Conservation (phyloP, 2,329 filamentous ascomycete genomes). For the Sclerotinia nivalis region DNA sequence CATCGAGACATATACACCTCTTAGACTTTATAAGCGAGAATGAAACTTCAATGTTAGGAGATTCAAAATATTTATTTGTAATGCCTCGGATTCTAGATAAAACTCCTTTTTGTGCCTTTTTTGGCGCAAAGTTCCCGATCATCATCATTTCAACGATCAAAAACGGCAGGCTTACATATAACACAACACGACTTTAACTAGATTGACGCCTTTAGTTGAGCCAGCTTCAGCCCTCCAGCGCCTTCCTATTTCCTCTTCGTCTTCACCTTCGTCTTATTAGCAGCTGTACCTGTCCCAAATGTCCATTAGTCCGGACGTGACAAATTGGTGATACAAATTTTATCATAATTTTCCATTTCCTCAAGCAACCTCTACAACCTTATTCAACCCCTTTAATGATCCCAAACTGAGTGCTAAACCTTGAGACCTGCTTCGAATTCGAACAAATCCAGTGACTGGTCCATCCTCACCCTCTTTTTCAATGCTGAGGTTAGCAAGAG, state of each 20-base stretch:
- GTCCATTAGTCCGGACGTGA: slow-evolving; percentile 17
- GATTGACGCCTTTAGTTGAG: slow-evolving; percentile 29
- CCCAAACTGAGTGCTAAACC: slow-evolving; percentile 91
- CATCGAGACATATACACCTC: too few species aligned
- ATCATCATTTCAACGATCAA: slow-evolving; percentile 28
- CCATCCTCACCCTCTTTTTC: slow-evolving; percentile 96
- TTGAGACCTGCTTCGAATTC: slow-evolving; percentile 96
- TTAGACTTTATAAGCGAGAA: not conserved
- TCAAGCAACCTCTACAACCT: slow-evolving; percentile 54
- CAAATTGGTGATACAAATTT: slow-evolving; percentile 21
- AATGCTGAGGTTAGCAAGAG: slow-evolving; percentile 93
- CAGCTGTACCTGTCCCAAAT: slow-evolving; percentile 27
- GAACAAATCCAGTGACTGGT: slow-evolving; percentile 93
- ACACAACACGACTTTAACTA: slow-evolving; percentile 22
- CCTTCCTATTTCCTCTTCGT: slow-evolving; percentile 16
- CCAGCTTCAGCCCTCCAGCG: slow-evolving; percentile 25
- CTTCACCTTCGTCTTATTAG: slow-evolving; percentile 29
- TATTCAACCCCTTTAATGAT: slow-evolving; percentile 91
- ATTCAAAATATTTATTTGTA: slow-evolving; percentile 33
- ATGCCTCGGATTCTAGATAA: slow-evolving; percentile 38
- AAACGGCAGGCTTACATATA: slow-evolving; percentile 17
- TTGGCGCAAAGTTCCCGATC: slow-evolving; percentile 25
- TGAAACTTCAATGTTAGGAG: slow-evolving; percentile 19
- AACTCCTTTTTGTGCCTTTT: slow-evolving; percentile 38
- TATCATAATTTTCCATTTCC: slow-evolving; percentile 10